Percentiles rank a stretch among this genome's conserved stretches.
Conservation (phyloP, 2,329 filamentous ascomycete genomes). For the Stagonosporopsis cucurbitacearum region DNA sequence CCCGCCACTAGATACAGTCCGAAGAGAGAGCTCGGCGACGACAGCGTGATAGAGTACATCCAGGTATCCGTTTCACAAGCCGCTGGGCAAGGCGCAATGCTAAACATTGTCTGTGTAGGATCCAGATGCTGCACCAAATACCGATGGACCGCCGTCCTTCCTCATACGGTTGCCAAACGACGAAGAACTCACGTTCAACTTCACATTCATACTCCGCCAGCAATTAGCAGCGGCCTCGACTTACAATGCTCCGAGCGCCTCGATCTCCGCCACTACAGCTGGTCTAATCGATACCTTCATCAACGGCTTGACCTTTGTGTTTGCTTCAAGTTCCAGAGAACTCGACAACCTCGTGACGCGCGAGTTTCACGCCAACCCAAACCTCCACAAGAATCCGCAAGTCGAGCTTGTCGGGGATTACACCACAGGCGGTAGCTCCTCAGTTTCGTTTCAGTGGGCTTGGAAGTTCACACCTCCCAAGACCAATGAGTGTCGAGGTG, state of each 20-base stretch:
- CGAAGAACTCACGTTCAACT: constrained; percentile 91
- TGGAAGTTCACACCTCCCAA: constrained; percentile 98
- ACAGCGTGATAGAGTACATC: constrained; percentile 82
- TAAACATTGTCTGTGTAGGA: constrained; percentile 64
- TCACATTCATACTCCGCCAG: constrained; percentile 81
- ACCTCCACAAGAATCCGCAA: constrained; percentile 95
- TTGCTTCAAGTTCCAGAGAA: constrained; percentile 83
- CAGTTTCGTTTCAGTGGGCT: constrained; percentile 89
- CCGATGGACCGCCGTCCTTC: constrained; percentile 67
- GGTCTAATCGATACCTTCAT: constrained; percentile 72
- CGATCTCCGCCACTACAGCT: constrained; percentile 55
- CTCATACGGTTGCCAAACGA: constrained; percentile 87
- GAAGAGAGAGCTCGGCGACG: constrained; percentile 75
- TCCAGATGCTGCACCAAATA: constrained; percentile 62
- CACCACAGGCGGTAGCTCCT: constrained; percentile 79
- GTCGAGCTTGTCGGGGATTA: constrained; percentile 95
- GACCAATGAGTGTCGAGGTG: constrained; percentile 77
- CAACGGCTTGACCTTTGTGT: constrained; percentile 89
- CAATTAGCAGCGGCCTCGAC: constrained; percentile 52
- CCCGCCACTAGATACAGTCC: constrained; percentile 80
- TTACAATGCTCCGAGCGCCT: constrained; percentile 52
- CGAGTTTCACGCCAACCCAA: constrained; percentile 96
- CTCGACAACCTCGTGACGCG: constrained; percentile 92
- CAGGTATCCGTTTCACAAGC: constrained; percentile 66
- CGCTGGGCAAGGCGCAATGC: constrained; percentile 6